These are phyloP conservation scores for Eleusine coracana DNA, from an alignment of 176 grass and related monocot genomes.

Conservation along the genomic window DNA sequence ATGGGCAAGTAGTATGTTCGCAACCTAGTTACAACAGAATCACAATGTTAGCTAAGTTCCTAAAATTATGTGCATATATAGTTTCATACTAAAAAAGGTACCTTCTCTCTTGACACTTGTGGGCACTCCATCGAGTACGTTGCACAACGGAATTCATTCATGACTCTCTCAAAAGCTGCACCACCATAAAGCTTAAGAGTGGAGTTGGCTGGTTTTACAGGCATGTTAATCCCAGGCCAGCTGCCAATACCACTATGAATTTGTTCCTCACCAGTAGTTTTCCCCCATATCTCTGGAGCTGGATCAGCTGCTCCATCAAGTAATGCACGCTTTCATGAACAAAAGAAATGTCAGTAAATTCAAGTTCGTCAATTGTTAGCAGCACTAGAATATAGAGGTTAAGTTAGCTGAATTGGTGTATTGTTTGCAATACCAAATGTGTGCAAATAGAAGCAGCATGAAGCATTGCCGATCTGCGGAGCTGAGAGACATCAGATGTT, in stretches of 20 bases:
- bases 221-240: slow-evolving; percentile 83
- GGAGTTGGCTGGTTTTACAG: slow-evolving; percentile 75
- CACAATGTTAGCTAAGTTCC: slow-evolving; percentile 26
- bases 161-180: slow-evolving; percentile 94
- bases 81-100: slow-evolving; percentile 32
- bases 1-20: slow-evolving; percentile 99
- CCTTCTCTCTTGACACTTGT: slow-evolving; percentile 94
- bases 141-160: slow-evolving; percentile 92
- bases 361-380: neutral
- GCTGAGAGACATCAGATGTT: slow-evolving; percentile 86
- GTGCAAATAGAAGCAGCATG: slow-evolving; percentile 87
- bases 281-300: slow-evolving; percentile 94
- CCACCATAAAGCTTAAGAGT: slow-evolving; percentile 90
- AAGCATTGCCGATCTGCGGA: slow-evolving; percentile 86
- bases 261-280: slow-evolving; percentile 83
- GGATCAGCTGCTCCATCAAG: slow-evolving; percentile 97
- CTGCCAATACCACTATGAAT: slow-evolving; percentile 83
- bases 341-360: slow-evolving; percentile 23
- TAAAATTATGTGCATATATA: neutral
- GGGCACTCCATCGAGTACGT: slow-evolving; percentile 96
- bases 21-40: slow-evolving; percentile 58
- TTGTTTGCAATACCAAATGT: slow-evolving; percentile 70
- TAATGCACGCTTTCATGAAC: slow-evolving; percentile 55
- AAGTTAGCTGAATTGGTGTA: neutral
- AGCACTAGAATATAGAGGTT: slow-evolving; percentile 18